A percentile compares a stretch with the other conserved stretches of the same genome.
These are phyloP conservation scores for Haplographium delicatum DNA, from an alignment of 495 filamentous ascomycete genomes.

Conservation along the genomic window DNA sequence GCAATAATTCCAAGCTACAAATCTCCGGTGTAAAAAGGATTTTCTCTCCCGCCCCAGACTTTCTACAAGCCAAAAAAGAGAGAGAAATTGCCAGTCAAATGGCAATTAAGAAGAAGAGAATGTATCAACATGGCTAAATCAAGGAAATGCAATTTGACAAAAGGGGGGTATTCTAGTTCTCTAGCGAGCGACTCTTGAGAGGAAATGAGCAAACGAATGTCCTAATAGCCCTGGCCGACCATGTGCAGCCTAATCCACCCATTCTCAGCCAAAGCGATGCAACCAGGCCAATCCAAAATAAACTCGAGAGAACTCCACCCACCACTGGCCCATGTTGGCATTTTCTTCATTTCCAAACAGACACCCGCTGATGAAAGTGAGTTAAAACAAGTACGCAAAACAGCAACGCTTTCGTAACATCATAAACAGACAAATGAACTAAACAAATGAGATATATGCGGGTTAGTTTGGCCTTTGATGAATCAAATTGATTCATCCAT, in stretches of 20 bases:
- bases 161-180: conserved; percentile 25
- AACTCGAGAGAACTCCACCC: conserved; percentile 13
- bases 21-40: background rate
- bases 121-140: conserved; percentile 10
- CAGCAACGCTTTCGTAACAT: conserved; percentile 27
- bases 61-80: background rate
- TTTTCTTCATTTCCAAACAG: conserved; percentile 15
- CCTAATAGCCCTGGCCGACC: conserved; percentile 16
- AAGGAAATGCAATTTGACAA: conserved; percentile 11
- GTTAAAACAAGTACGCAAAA: conserved; percentile 12
- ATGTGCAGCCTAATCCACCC: conserved; percentile 18
- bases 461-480: background rate
- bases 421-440: conserved; percentile 23
- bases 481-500: conserved; percentile 24
- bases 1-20: background rate
- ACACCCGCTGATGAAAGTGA: conserved; percentile 16
- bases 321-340: conserved; percentile 10
- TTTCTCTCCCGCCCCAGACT: background rate
- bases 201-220: conserved; percentile 20
- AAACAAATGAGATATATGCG: conserved; percentile 10
- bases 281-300: conserved; percentile 3
- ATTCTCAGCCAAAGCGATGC: conserved; percentile 9
- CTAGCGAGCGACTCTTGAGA: conserved; percentile 16
- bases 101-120: conserved; percentile 19
- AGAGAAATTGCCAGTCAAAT: background rate